Evolutionary conservation across 139 green algal genomes (phyloP), one percentile per base, ranked within the genome.

Genomic region (Asterochloris sp.): DNA sequence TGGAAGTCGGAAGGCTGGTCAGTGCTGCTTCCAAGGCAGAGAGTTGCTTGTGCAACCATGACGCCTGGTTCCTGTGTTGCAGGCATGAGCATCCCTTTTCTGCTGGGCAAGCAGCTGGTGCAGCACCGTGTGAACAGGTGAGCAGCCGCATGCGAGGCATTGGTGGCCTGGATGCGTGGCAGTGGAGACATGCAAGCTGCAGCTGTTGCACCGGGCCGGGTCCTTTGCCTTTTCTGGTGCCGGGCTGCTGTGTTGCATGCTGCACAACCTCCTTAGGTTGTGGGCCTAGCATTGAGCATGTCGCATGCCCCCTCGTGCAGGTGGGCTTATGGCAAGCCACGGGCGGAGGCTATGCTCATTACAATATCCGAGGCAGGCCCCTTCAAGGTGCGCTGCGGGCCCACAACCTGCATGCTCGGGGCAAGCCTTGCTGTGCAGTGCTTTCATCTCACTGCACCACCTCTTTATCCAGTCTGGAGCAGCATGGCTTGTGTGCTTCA

Each of bases 341-440:
- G 69, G 27, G 63, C 63, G 14, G 78, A 82, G 62, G 78, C 78
- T 27, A 74, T 82, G 78, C 64, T 82, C n/a, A 29, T 82, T 23
- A 62, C 78, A 23, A 74, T 82, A 17, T 74, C 62, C 61, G 78
- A 82, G 26, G 78, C 78, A 62, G 78, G 78, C 26, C 27, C 78
- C 60, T 82, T 82, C 78, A 82, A 82, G 63, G 78, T 74, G 24
- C 13, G 21, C 17, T 24, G 17, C 21, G 4, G 19, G 17, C 21
- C 19, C 66, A 71, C 66, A 71, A 26, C 19, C 38, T 54, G 38
- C 38, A 54, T 54, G 66, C 66, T 26, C 8, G 21, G 21, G 4
- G 66, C 66, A 71, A 71, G 66, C 66, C 17, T 71, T 71, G 66
- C 66, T 26, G 21, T 21, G 17, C 66, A 21, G 19, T 26, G 8